A percentile compares a stretch with the other conserved stretches of the same genome.
Evolutionary conservation across 2,329 filamentous ascomycete genomes (phyloP).

Genomic region (Coniochaeta hoffmannii): DNA sequence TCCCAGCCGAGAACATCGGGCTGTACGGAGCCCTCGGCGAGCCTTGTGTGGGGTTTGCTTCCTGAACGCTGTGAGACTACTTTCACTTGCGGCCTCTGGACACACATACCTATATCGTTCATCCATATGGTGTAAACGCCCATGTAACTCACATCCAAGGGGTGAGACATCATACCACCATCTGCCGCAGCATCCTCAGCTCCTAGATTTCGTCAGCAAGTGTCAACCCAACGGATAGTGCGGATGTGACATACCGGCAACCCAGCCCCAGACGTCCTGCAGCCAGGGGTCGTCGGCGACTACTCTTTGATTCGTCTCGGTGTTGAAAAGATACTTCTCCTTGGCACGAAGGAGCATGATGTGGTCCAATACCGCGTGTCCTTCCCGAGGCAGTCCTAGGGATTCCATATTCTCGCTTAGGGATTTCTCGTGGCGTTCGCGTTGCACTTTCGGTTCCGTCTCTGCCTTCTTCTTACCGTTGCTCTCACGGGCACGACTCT

Average conservation of each 20-base stretch:
- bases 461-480: constrained; percentile 3
- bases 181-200: constrained; percentile 57
- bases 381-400: constrained; percentile 40
- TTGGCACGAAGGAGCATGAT: constrained; percentile 52
- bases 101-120: constrained; percentile 52
- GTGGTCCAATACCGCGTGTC: constrained; percentile 47
- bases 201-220: constrained; percentile 28
- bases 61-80: constrained; percentile 31
- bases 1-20: constrained; percentile 51
- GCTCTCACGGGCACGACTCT: background rate
- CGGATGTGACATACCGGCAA: constrained; percentile 45
- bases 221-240: no score
- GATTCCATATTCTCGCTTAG: constrained; percentile 36
- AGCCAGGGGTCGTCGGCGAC: constrained; percentile 66
- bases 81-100: no score
- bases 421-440: constrained; percentile 50
- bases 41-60: constrained; percentile 36
- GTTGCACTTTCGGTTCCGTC: constrained; percentile 36
- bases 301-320: constrained; percentile 57
- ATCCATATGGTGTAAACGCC: constrained; percentile 68
- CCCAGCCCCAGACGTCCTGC: constrained; percentile 72
- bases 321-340: constrained; percentile 58
- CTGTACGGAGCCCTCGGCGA: constrained; percentile 34
- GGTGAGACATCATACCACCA: constrained; percentile 62
- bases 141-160: constrained; percentile 67